These are phyloP conservation scores for Ceratobasidium sp. DNA, from an alignment of 1,284 basidiomycete genomes.

Conservation along the genomic window DNA sequence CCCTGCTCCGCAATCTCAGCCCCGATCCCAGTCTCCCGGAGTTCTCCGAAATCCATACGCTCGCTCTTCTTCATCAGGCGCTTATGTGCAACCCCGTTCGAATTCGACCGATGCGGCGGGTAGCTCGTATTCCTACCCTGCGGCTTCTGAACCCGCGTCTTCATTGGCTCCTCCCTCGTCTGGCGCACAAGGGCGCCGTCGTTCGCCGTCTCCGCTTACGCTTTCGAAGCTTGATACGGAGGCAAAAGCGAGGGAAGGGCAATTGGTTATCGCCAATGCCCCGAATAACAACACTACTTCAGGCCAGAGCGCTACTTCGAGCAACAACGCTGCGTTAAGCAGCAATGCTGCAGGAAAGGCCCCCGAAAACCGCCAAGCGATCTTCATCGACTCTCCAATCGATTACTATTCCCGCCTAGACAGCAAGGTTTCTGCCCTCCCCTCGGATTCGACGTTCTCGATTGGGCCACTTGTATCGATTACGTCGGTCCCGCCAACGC, in stretches of 20 bases:
- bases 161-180: neutral
- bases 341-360: neutral
- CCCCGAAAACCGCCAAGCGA: neutral
- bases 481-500: neutral
- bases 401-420: slow-evolving; percentile 28
- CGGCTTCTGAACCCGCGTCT: neutral
- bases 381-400: slow-evolving; percentile 20
- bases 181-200: neutral
- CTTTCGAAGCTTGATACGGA: neutral
- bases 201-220: slow-evolving; percentile 4
- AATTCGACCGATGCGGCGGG: neutral
- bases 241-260: too few relatives aligned
- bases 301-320: too few relatives aligned
- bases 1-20: neutral
- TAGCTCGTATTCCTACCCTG: neutral
- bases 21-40: too few relatives aligned
- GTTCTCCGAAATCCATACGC: neutral
- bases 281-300: too few relatives aligned
- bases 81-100: neutral
- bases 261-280: neutral
- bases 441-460: neutral
- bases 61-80: neutral
- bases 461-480: neutral
- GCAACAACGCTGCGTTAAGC: neutral
- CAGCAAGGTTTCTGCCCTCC: slow-evolving; percentile 2